Base-by-base conservation (phyloP, 2,329 filamentous ascomycete species). In the Neofusicoccum cordaticola region DNA sequence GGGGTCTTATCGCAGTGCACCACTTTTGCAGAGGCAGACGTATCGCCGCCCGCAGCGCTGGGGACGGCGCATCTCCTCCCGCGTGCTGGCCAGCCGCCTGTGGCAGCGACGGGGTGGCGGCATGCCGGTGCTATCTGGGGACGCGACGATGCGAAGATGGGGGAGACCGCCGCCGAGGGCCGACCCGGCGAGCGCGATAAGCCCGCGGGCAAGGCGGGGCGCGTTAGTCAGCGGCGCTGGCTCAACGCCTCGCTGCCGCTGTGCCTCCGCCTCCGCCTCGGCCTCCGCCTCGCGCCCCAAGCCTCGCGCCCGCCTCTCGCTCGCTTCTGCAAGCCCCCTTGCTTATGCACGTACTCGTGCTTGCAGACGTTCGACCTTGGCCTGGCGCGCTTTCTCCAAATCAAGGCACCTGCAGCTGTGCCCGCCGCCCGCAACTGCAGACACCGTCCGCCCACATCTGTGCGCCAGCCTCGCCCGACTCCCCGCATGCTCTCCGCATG, bases 261-360 rank as follows among this genome's bases (percentile, higher is more conserved):
- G 50, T 22, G 17, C 13, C n/a, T 50, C 13, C 22, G 11, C 47
- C 22, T 19, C 48, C 50, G 35, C 52, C 19, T 56, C 37, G 31
- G 19, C 51, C 22, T 35, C 19, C 37, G 19, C 39, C 13, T 15
- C 37, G 12, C 37, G 37, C 35, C 34, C 27, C 27, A 31, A 31
- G 34, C 35, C 34, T 39, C 51, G 51, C 34, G 15, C 48, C 8
- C 51, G 35, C 17, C 15, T 22, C 17, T 27, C 52, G 37, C 42
- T 60, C 56, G 56, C 56, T 60, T 60, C 56, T 45, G 56, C 56
- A 60, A 22, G 31, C 56, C 56, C 56, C 56, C 56, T 35, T 37
- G 41, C 15, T 22, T 13, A 60, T 60, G 56, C 56, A 60, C 56
- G 56, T 60, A 60, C 56, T 47, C 53, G 44, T 60, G 56, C 42